Evolutionary conservation across 2,329 filamentous ascomycete species (phyloP).

Genomic region (Fusarium humuli): DNA sequence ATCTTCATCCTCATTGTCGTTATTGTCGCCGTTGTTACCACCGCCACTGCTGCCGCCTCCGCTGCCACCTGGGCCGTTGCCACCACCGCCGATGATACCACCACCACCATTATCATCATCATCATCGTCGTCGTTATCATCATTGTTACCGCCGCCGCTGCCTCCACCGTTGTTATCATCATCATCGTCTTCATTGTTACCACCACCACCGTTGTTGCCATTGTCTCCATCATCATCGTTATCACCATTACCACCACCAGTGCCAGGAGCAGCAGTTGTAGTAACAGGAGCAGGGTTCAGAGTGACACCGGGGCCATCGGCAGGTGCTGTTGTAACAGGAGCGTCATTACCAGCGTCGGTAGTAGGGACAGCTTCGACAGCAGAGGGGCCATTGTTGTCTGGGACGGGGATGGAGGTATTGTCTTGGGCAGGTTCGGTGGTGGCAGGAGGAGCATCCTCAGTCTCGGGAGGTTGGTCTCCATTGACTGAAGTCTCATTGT

Average conservation of each 20-base stretch:
- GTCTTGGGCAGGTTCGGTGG: not conserved
- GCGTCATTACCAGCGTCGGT: not conserved
- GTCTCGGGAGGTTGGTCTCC: not conserved
- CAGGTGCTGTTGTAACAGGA: not conserved
- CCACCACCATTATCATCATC: not conserved
- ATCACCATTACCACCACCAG: not conserved
- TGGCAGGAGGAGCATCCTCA: not conserved
- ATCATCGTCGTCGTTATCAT: not conserved
- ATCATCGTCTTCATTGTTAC: not conserved
- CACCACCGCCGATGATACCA: not conserved
- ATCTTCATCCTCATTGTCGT: not conserved
- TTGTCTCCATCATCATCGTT: not conserved
- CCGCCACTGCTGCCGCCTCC: not conserved
- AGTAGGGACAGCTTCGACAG: not conserved
- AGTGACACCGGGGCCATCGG: not conserved
- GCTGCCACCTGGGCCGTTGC: not conserved
- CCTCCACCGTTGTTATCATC: no score
- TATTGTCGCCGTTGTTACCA: not conserved
- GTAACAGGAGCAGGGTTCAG: not conserved
- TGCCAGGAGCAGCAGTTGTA: not conserved
- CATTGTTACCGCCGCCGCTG: no score
- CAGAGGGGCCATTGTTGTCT: not conserved
- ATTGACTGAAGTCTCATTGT: not conserved
- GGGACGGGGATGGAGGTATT: not conserved
- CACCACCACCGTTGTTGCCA: not conserved